Base-by-base conservation (phyloP, 257 asterid species). In the Gentiana straminea region DNA sequence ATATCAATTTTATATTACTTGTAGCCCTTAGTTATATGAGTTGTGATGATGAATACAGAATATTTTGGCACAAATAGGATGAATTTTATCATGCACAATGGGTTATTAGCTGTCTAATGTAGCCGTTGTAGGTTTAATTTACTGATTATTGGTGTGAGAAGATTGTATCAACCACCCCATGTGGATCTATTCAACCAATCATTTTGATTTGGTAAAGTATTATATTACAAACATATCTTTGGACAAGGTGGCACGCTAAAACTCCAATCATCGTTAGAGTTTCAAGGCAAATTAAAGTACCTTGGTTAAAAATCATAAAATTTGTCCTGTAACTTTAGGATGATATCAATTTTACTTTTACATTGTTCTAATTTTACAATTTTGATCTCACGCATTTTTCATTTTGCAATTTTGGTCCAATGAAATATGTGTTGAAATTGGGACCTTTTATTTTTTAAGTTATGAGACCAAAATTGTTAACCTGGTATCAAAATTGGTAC, bases 41-140 rank as follows among this genome's bases (percentile, higher is more conserved):
- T 61, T 47, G 54, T 24, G 56, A 54, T 51, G 63, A 58, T 48
- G 64, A 51, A 33, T 72, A 69, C 74, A 63, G 64, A 48, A 62
- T 55, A 56, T 68, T 65, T 41, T 38, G 58, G 47, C 53, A 48
- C 24, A 68, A 58, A 53, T 13, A 15, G 5, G 32, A 60, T 44
- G 33, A 48, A 32, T 46, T 13, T 41, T 33, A 35, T 8, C 13
- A 48, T 36, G 4, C 33, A 51, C 58, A 46, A 13, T 52, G 67
- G 51, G 50, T 11, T 7, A 61, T 68, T 71, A 62, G 75, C 76
- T 74, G 76, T 56, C 46, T 10, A 71, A 49, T 55, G 57, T 60
- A 71, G 75, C 68, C 66, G 69, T 41, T 41, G 9, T 41, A 41
- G 8, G 7, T 70, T 60, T 35, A 50, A n/a, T 51, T 7, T 36